Conservation (phyloP, 2,329 filamentous ascomycete genomes). For the Aspergillus texensis region DNA sequence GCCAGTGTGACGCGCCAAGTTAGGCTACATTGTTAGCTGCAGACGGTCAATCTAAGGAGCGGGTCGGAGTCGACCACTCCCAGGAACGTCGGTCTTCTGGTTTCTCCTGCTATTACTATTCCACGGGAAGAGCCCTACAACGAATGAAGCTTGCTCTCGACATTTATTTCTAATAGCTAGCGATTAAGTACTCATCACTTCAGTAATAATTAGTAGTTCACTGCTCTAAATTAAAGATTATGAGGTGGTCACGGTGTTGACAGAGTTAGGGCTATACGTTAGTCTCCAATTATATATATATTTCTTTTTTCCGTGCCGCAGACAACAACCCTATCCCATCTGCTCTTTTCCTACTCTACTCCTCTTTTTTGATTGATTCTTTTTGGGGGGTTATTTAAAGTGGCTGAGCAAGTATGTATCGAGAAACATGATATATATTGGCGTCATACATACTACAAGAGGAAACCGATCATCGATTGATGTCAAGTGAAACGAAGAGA, state of each 20-base stretch:
- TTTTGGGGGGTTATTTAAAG: background rate
- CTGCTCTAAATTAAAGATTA: too few species aligned
- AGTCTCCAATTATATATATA: background rate
- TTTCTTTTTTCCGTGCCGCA: background rate
- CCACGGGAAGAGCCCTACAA: background rate
- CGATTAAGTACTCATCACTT: background rate
- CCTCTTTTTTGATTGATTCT: background rate
- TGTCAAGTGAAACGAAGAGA: background rate
- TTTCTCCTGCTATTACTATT: background rate
- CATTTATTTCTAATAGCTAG: background rate
- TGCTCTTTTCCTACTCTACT: background rate
- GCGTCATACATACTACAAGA: background rate
- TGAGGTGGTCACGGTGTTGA: background rate
- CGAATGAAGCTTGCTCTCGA: background rate
- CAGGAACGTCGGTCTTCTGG: background rate
- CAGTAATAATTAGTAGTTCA: too few species aligned
- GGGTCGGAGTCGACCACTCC: background rate
- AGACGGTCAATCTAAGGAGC: background rate
- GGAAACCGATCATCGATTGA: slow-evolving; percentile 1
- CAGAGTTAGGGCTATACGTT: background rate
- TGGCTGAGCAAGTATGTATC: background rate
- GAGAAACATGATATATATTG: background rate
- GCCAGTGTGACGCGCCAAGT: slow-evolving; percentile 7
- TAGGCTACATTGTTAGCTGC: slow-evolving; percentile 5
- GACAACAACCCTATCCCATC: background rate